phyloP scores from a whole-genome alignment of 1,284 basidiomycete species.

The Vanrija pseudolonga region DNA sequence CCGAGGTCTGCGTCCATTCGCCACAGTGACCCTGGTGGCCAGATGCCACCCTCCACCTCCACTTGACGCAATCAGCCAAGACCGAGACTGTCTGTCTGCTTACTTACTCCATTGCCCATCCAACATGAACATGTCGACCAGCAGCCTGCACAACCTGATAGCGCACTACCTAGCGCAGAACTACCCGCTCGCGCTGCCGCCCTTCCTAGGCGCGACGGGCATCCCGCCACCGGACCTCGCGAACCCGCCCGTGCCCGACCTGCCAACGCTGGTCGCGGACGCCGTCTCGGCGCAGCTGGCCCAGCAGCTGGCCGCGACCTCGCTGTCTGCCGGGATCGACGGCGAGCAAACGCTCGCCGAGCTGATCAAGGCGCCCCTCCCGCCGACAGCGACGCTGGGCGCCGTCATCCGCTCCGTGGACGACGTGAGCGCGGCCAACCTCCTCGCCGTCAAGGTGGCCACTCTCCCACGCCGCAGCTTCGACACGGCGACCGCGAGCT shows the following conservation, averaged over 20 bases:
- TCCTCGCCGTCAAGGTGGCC: constrained; percentile 31
- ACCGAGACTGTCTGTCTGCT: background rate
- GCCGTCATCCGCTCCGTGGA: constrained; percentile 24
- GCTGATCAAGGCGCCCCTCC: constrained; percentile 22
- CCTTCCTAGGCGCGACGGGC: constrained; percentile 34
- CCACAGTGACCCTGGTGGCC: too few relatives aligned
- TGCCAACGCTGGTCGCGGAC: constrained; percentile 36
- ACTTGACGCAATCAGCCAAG: background rate
- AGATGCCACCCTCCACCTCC: too few relatives aligned
- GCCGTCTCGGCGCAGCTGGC: constrained; percentile 25
- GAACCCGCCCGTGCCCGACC: constrained; percentile 29
- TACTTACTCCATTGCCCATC: background rate
- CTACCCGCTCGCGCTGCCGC: constrained; percentile 36
- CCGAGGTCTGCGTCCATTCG: too few relatives aligned
- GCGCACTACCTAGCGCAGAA: constrained; percentile 41
- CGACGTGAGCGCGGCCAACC: constrained; percentile 36
- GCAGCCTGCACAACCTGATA: constrained; percentile 26
- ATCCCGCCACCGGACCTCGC: constrained; percentile 23
- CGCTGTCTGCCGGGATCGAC: constrained; percentile 8
- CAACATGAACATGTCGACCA: too few relatives aligned
- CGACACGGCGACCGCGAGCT: constrained; percentile 40
- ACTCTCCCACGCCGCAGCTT: constrained; percentile 35
- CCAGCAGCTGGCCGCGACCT: constrained; percentile 7
- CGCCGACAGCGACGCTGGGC: constrained; percentile 14
- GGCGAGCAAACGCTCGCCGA: constrained; percentile 17